Percentiles rank a stretch among this genome's conserved stretches.
These are phyloP conservation scores for Xenoacremonium recifei DNA, from an alignment of 2,329 filamentous ascomycete species.

Conservation along the genomic window DNA sequence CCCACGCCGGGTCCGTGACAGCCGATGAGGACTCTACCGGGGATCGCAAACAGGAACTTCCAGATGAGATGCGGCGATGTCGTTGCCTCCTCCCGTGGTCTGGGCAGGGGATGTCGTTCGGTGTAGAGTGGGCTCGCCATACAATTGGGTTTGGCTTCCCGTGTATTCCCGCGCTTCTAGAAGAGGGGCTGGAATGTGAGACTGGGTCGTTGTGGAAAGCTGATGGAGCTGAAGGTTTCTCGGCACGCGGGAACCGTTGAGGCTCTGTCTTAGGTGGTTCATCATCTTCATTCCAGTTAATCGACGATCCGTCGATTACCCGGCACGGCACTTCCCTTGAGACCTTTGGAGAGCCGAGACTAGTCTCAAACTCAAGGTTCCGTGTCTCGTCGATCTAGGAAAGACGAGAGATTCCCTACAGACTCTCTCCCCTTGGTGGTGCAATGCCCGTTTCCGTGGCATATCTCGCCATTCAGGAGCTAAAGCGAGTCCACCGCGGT, in stretches of 20 bases:
- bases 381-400: too few relatives aligned
- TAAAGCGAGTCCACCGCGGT: constrained; percentile 3
- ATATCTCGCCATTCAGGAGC: too few relatives aligned
- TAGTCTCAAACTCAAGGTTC: too few relatives aligned
- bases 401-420: too few relatives aligned
- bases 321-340: too few relatives aligned
- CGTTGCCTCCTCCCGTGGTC: too few relatives aligned
- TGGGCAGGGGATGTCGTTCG: neutral
- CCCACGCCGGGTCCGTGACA: constrained; percentile 2
- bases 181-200: constrained; percentile 15
- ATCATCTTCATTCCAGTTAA: too few relatives aligned
- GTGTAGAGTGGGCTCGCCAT: neutral
- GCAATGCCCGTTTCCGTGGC: too few relatives aligned
- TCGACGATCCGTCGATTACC: too few relatives aligned
- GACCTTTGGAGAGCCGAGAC: too few relatives aligned
- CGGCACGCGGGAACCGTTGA: constrained; percentile 2
- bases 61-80: constrained; percentile 4
- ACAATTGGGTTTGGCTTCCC: neutral
- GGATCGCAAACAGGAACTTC: neutral
- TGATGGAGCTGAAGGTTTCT: constrained; percentile 11
- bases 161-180: constrained; percentile 5
- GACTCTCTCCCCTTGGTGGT: too few relatives aligned
- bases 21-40: constrained; percentile 1
- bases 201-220: constrained; percentile 11
- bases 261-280: constrained; percentile 5